These are phyloP conservation scores for Eucalyptus fibrosa DNA, from an alignment of 345 rosid species.

Conservation along the genomic window DNA sequence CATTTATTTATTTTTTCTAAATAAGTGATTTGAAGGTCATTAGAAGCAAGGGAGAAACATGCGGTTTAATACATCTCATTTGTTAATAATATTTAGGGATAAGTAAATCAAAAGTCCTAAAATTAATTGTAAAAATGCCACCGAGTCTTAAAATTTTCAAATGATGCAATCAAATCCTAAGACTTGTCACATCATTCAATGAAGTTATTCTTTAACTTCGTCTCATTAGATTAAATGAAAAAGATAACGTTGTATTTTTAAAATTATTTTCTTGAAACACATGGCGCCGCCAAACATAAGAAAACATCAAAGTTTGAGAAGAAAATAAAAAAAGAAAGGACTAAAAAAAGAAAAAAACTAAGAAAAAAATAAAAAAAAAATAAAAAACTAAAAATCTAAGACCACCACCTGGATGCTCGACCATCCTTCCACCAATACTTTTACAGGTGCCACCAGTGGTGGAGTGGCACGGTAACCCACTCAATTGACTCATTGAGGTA, in stretches of 20 bases:
- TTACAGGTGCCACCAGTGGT: not conserved
- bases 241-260: not conserved
- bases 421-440: not conserved
- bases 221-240: not conserved
- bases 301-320: not conserved
- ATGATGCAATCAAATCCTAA: not conserved
- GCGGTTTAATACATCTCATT: not conserved
- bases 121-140: accelerated
- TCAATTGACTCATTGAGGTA: too few relatives aligned
- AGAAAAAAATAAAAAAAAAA: not conserved
- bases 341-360: not conserved
- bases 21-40: not conserved
- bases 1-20: not conserved
- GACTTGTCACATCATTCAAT: not conserved
- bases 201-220: accelerated
- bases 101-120: not conserved
- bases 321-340: not conserved
- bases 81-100: not conserved
- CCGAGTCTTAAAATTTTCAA: accelerated
- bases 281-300: not conserved
- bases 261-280: not conserved
- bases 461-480: not conserved
- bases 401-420: not conserved
- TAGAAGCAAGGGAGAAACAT: not conserved
- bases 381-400: not conserved